Conservation (phyloP, 2,329 filamentous ascomycete species). For the Claviceps digitariae region DNA sequence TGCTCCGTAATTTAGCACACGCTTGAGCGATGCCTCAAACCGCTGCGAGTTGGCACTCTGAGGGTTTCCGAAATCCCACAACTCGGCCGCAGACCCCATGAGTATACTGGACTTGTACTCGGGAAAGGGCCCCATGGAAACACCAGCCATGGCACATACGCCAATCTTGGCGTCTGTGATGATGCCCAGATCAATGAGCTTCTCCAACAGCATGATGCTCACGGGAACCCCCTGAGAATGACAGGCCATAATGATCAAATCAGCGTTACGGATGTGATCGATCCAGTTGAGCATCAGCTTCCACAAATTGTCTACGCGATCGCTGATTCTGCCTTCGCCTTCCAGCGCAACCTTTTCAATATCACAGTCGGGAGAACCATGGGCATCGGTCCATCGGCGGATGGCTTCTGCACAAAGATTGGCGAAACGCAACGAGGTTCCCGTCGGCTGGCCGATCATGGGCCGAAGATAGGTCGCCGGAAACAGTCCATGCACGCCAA, state of each 20-base stretch:
- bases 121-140: conserved; percentile 83
- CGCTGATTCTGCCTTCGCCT: conserved; percentile 82
- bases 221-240: conserved; percentile 96
- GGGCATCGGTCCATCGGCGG: conserved; percentile 62
- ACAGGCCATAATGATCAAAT: conserved; percentile 83
- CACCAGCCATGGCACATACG: conserved; percentile 80
- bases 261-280: conserved; percentile 72
- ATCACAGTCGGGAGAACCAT: conserved; percentile 61
- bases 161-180: conserved; percentile 66
- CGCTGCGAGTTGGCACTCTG: conserved; percentile 70
- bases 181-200: conserved; percentile 81
- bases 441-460: conserved; percentile 87
- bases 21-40: conserved; percentile 63
- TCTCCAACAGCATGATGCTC: conserved; percentile 80
- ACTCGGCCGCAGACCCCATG: conserved; percentile 79
- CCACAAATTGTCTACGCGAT: conserved; percentile 87
- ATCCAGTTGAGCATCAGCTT: conserved; percentile 91
- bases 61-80: conserved; percentile 84
- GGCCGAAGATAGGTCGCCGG: conserved; percentile 77
- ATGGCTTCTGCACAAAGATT: conserved; percentile 77
- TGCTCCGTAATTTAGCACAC: conserved; percentile 63
- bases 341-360: conserved; percentile 92
- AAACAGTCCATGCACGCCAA: conserved; percentile 90
- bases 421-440: conserved; percentile 87
- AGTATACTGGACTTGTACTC: conserved; percentile 85